Percentiles rank a stretch among this genome's conserved stretches.
Conservation (phyloP, 1,284 basidiomycete species). For the Pterulicium gracile region DNA sequence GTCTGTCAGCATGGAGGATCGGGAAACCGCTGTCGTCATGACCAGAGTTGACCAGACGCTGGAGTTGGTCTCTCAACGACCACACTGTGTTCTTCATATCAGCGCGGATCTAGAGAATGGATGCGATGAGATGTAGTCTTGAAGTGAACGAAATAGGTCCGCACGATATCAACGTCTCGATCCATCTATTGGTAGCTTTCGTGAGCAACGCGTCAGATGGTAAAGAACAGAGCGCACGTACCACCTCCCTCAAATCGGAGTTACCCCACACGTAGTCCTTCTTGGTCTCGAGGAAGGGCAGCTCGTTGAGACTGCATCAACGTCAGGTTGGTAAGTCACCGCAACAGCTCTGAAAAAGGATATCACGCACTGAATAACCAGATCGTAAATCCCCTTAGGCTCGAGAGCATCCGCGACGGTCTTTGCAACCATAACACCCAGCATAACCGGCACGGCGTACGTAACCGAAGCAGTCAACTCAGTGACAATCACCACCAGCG, state of each 20-base stretch:
- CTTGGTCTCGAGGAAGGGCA: conserved; percentile 88
- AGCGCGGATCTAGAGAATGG: conserved; percentile 38
- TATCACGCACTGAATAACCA: conserved; percentile 67
- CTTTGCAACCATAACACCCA: conserved; percentile 86
- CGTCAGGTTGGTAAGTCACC: conserved; percentile 18
- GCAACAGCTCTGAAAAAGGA: background rate
- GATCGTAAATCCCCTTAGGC: conserved; percentile 91
- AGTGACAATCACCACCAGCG: conserved; percentile 94
- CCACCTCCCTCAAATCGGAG: conserved; percentile 65
- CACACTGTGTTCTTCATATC: conserved; percentile 65
- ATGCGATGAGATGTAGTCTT: too few relatives aligned
- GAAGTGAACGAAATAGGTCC: too few relatives aligned
- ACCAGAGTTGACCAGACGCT: conserved; percentile 44
- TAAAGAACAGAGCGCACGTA: conserved; percentile 31
- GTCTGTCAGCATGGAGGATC: conserved; percentile 43
- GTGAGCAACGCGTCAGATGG: too few relatives aligned
- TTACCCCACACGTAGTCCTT: conserved; percentile 82
- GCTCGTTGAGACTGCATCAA: conserved; percentile 36
- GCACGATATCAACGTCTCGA: conserved; percentile 41
- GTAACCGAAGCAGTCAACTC: conserved; percentile 92
- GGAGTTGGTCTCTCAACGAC: conserved; percentile 58
- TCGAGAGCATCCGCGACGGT: conserved; percentile 88
- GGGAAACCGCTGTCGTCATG: conserved; percentile 87
- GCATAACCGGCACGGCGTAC: conserved; percentile 92
- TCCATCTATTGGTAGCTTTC: too few relatives aligned